Base-by-base conservation (phyloP, 2,329 filamentous ascomycete genomes). In the Incumbomyces lentus region DNA sequence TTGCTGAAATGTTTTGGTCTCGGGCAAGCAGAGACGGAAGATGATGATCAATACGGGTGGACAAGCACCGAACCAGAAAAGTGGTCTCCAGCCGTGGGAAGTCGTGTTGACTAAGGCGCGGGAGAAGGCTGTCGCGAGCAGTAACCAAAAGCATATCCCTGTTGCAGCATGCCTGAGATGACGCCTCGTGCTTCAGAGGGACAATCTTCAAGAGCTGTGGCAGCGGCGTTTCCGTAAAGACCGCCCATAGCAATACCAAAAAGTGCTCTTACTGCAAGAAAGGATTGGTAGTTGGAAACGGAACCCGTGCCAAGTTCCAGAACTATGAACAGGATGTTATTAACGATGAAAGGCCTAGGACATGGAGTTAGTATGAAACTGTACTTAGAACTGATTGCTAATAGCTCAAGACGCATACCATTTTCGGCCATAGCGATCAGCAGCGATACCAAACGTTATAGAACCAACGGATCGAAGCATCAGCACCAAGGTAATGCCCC, bases 61-160 rank as follows among this genome's bases (percentile, higher is more conserved):
- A 32, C 81, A 76, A 5, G 87, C 86, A 11, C 82, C 87, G 62
- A 94, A 94, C 87, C 88, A 95, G 70, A 81, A 94, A 0, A 94
- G 70, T 0, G 87, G 86, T 6, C 88, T 74, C 88, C 88, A 95
- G 44, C 75, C 80, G 60, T 93, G 82, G 1, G 78, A 63, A 0
- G 86, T 90, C 1, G 86, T 92, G 62, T 84, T 69, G 41, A 72
- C 69, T 2, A 72, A 55, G 10, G 55, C 69, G 30, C 69, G 63
- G 1, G 67, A 67, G 56, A 78, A 77, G 8, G 74, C 73, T 1
- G 73, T 73, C 0, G 74, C 76, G 1, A 81, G 68, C n/a, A 81
- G 65, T 81, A 81, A 2, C 78, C 78, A 57, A 81, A 79, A 0
- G 77, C 76, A 54, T 81, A 81, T 18, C 56, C 77, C 61, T 81